These are phyloP conservation scores for Mortierella sp. DNA, from an alignment of 371 early-diverging fungal species.

Conservation along the genomic window DNA sequence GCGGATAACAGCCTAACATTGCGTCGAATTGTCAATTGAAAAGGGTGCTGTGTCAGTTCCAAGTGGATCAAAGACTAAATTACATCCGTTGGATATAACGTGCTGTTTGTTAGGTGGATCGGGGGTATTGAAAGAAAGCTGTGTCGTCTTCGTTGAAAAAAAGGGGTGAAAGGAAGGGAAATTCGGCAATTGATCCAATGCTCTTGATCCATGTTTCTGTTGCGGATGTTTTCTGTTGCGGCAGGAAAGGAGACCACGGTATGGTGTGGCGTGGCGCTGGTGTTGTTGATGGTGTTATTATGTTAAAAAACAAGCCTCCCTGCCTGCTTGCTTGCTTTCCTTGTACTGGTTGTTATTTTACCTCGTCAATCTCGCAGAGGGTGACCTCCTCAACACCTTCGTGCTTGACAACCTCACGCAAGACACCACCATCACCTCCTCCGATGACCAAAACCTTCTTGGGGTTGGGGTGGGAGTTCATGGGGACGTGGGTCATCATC, in stretches of 20 bases:
- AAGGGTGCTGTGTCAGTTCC: not conserved
- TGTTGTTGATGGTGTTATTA: not conserved
- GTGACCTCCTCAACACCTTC: slow-evolving; percentile 90
- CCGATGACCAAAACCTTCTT: slow-evolving; percentile 98
- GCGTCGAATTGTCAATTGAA: too few species aligned
- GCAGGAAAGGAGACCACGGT: not conserved
- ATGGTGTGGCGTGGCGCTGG: not conserved
- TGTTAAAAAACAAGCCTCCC: not conserved
- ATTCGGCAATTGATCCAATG: not conserved
- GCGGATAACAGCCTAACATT: slow-evolving; percentile 80
- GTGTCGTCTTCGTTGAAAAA: not conserved
- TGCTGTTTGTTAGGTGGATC: not conserved
- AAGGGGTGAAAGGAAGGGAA: not conserved
- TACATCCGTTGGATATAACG: not conserved
- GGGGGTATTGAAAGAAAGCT: not conserved
- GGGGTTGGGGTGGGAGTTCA: slow-evolving; percentile 96
- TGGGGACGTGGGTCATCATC: slow-evolving; percentile 97
- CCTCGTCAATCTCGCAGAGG: slow-evolving; percentile 97
- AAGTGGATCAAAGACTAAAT: not conserved
- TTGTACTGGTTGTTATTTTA: slow-evolving; percentile 7
- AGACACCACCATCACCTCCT: slow-evolving; percentile 98
- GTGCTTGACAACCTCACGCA: slow-evolving; percentile 98
- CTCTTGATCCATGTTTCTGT: slow-evolving; percentile 6
- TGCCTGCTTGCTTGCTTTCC: not conserved
- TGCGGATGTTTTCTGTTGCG: not conserved